Conservation (phyloP, 192 early-diverging fungal genomes). For the Piromyces sp. region DNA sequence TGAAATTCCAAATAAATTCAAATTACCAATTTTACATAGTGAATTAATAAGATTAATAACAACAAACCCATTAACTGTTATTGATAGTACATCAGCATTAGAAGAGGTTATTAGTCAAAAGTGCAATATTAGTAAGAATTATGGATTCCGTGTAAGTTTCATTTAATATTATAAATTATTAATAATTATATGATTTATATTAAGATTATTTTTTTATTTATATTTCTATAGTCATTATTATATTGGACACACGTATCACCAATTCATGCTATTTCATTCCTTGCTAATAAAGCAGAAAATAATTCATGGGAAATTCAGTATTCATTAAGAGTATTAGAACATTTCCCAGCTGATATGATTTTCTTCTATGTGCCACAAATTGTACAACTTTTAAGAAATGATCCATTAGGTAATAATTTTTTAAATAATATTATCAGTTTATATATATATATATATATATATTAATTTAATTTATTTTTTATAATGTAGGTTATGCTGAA, state of each 20-base stretch:
- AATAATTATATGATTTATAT: slow-evolving; percentile 7
- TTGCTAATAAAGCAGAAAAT: slow-evolving; percentile 38
- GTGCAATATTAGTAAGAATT: slow-evolving; percentile 1
- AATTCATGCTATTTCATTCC: slow-evolving; percentile 68
- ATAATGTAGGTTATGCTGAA: slow-evolving; percentile 67
- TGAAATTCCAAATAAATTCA: neutral
- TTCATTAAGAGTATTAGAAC: slow-evolving; percentile 74
- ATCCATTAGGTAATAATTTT: slow-evolving; percentile 28
- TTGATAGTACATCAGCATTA: neutral
- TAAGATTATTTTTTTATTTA: slow-evolving; percentile 7
- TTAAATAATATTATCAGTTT: no score
- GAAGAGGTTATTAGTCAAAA: neutral
- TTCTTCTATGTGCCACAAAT: slow-evolving; percentile 99
- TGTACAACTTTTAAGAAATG: slow-evolving; percentile 84
- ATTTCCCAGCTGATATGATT: slow-evolving; percentile 78
- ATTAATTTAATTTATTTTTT: neutral
- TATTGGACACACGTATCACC: slow-evolving; percentile 85
- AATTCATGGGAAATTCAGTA: slow-evolving; percentile 91
- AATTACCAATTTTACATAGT: neutral
- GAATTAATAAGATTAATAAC: neutral
- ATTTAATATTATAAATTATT: slow-evolving; percentile 12
- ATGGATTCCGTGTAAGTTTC: slow-evolving; percentile 6
- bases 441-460: no score
- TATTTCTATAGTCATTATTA: slow-evolving; percentile 33
- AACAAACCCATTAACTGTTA: neutral